Evolutionary conservation across 805 yeast species (phyloP).

Genomic region (Teunomyces atbi): DNA sequence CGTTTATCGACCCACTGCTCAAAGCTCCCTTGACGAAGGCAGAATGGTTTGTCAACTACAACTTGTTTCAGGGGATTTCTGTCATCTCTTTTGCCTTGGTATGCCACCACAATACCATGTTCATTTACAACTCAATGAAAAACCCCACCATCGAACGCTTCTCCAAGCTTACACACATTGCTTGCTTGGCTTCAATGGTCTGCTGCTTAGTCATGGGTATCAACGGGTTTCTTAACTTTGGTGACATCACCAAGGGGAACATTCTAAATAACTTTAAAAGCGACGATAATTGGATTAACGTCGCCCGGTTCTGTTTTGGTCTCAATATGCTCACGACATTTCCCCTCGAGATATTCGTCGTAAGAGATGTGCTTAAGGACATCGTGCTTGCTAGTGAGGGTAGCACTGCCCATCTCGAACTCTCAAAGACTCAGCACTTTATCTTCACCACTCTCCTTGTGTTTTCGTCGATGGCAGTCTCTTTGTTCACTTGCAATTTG

Average conservation of each 20-base stretch:
- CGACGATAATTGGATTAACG: constrained; percentile 69
- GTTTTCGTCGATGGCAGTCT: constrained; percentile 66
- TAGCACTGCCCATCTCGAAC: constrained; percentile 36
- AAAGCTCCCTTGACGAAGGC: constrained; percentile 47
- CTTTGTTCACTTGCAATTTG: constrained; percentile 79
- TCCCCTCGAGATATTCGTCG: constrained; percentile 87
- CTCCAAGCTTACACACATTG: constrained; percentile 74
- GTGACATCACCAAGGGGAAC: constrained; percentile 79
- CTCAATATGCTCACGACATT: constrained; percentile 89
- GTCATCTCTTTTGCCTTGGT: constrained; percentile 94
- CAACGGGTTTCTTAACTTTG: constrained; percentile 74
- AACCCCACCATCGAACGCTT: constrained; percentile 76
- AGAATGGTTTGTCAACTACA: constrained; percentile 55
- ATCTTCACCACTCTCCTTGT: constrained; percentile 65
- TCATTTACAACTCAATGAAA: constrained; percentile 80
- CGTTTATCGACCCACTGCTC: constrained; percentile 47
- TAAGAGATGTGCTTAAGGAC: constrained; percentile 82
- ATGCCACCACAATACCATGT: constrained; percentile 91
- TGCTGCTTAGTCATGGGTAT: constrained; percentile 78
- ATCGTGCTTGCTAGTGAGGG: constrained; percentile 35
- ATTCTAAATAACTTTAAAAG: constrained; percentile 82
- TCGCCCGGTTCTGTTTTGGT: constrained; percentile 90
- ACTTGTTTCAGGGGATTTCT: constrained; percentile 85
- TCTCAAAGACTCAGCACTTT: constrained; percentile 53
- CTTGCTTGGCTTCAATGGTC: constrained; percentile 76